A percentile compares a stretch with the other conserved stretches of the same genome.
phyloP scores from a whole-genome alignment of 179 eudicot genomes.

The Sideroxylon spinosum region DNA sequence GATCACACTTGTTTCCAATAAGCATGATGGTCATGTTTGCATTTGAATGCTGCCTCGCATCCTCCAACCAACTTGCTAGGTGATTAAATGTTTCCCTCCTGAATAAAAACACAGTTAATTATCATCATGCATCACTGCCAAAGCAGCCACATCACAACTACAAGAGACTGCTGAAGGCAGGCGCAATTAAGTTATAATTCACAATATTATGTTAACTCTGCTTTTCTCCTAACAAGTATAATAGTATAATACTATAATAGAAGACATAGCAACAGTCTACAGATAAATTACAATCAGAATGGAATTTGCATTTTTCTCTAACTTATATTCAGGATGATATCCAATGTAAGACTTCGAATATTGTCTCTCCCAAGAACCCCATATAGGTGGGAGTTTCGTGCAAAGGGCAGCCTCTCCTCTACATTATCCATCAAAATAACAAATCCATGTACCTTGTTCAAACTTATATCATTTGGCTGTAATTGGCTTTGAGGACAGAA shows the following conservation, averaged over 20 bases:
- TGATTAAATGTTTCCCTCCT: conserved; percentile 74
- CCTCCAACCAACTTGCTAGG: conserved; percentile 64
- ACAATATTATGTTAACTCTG: background rate
- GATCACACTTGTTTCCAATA: conserved; percentile 57
- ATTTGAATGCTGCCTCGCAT: conserved; percentile 61
- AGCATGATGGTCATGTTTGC: conserved; percentile 65
- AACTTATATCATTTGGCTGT: background rate
- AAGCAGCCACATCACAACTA: background rate
- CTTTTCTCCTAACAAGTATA: background rate
- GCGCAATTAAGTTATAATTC: background rate
- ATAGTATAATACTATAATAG: background rate
- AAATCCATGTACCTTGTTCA: background rate
- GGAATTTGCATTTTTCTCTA: background rate
- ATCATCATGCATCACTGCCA: background rate
- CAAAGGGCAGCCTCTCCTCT: background rate
- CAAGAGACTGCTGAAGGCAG: conserved; percentile 12
- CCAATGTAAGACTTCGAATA: too few relatives aligned
- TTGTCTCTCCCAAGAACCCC: too few relatives aligned
- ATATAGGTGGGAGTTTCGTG: too few relatives aligned
- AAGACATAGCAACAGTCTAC: background rate
- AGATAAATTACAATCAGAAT: background rate
- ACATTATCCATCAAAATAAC: background rate
- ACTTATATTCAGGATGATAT: background rate
- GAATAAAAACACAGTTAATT: conserved; percentile 6
- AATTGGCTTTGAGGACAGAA: background rate